Base-by-base conservation (phyloP, 1,139 yeast species). In the Magnusiomyces tetraspermus region DNA sequence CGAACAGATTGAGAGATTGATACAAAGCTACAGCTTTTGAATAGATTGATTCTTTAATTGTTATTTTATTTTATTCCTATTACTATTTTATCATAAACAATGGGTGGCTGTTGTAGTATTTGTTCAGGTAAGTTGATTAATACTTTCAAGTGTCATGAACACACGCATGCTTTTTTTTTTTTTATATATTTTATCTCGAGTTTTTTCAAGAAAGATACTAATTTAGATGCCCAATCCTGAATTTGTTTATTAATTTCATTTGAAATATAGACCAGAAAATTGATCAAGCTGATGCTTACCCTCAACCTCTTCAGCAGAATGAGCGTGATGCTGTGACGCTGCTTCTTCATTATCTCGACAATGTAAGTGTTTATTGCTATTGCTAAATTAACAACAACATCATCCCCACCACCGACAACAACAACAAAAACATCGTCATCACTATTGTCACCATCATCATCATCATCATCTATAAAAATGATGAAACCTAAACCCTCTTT, bases 281-380 rank as follows among this genome's bases (percentile, higher is more conserved):
- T 28, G 46, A 26, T 28, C 31, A 43, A 17, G n/a, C 31, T 21
- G 33, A 43, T 28, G 22, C 31, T 15, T n/a, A 43, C 28, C 36
- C 33, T 28, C 36, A 43, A 28, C 46, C 46, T 43, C 33, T 43
- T 17, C 46, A 43, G 22, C 97, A 92, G 64, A 89, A 90, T 65
- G 99, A 92, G 70, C 78, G 98, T 56, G 97, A 88, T 63, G 98
- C 98, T 42, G 95, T 92, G 50, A 83, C 96, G 3, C 87, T 94
- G 3, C 76, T 92, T 54, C 75, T 92, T 57, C 92, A 89, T 61
- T 92, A 85, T 68, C 76, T 92, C 59, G 98, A 92, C 66, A 90
- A 90, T 70, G 74, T 74, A 58, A 68, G 72, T 59, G 59, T 61
- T 51, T 60, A 13, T 38, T 47, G 26, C 10, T 36, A 0, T n/a